phyloP scores from a whole-genome alignment of 225 moss, liverwort and hornwort genomes.

The Bryoerythrophyllum caledonicum region DNA sequence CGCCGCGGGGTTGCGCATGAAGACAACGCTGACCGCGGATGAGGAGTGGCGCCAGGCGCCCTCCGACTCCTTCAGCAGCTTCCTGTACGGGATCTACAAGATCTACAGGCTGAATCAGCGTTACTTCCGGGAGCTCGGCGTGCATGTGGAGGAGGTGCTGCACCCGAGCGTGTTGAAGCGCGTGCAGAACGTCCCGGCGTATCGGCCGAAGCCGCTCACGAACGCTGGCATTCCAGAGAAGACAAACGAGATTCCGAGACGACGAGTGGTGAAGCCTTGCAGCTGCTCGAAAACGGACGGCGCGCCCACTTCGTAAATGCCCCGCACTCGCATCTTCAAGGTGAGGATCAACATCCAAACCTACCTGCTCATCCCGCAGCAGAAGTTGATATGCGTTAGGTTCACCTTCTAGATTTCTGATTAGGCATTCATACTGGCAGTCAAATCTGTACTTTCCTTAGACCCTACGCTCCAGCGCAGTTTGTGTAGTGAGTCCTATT shows the following conservation, averaged over 20 bases:
- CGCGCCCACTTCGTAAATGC: neutral
- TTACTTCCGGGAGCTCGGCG: conserved; percentile 16
- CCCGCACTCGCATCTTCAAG: neutral
- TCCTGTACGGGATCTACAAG: conserved; percentile 29
- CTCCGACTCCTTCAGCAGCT: conserved; percentile 27
- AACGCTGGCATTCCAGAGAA: conserved; percentile 29
- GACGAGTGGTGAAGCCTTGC: conserved; percentile 30
- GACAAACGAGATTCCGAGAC: conserved; percentile 23
- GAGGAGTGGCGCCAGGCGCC: conserved; percentile 39
- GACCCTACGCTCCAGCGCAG: neutral
- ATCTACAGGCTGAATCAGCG: conserved; percentile 15
- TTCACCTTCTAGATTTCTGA: neutral
- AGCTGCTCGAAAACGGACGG: neutral
- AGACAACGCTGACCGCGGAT: neutral
- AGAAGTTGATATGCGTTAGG: neutral
- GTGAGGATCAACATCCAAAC: neutral
- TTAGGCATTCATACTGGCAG: neutral
- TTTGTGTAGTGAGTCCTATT: neutral
- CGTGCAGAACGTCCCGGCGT: conserved; percentile 8
- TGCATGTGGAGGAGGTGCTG: conserved; percentile 37
- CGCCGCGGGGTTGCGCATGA: conserved; percentile 35
- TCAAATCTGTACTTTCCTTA: no score
- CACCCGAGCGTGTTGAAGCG: conserved; percentile 37
- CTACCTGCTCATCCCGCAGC: neutral
- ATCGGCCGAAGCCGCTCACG: conserved; percentile 38